Percentiles rank a stretch among this genome's conserved stretches.
Evolutionary conservation across 1,139 yeast genomes (phyloP).

Genomic region (Yamadazyma conglobata): DNA sequence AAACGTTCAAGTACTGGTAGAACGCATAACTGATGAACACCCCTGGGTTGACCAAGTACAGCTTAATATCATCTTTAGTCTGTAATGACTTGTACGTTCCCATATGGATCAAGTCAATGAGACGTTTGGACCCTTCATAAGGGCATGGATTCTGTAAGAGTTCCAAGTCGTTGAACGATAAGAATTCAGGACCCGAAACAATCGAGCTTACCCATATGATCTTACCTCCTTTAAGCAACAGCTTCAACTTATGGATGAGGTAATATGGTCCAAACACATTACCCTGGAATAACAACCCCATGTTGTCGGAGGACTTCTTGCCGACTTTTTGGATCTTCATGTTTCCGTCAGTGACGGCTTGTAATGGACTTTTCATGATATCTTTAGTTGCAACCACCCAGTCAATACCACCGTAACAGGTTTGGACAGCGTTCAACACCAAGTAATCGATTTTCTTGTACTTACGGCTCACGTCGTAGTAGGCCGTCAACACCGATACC

Average conservation of each 20-base stretch:
- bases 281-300: conserved; percentile 91
- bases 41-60: conserved; percentile 90
- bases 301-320: conserved; percentile 60
- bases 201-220: conserved; percentile 84
- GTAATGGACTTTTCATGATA: conserved; percentile 59
- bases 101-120: conserved; percentile 77
- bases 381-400: conserved; percentile 76
- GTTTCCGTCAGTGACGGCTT: conserved; percentile 80
- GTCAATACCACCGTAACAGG: conserved; percentile 81
- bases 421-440: conserved; percentile 87
- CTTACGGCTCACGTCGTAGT: conserved; percentile 61
- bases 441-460: conserved; percentile 70
- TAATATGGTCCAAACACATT: conserved; percentile 95
- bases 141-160: conserved; percentile 60
- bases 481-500: conserved; percentile 78
- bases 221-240: conserved; percentile 56
- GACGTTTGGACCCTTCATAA: conserved; percentile 90
- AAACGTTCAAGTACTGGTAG: conserved; percentile 66
- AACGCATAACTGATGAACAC: conserved; percentile 84
- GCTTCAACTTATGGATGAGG: conserved; percentile 58
- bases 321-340: conserved; percentile 82
- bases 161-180: conserved; percentile 74
- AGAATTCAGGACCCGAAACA: conserved; percentile 68
- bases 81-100: conserved; percentile 57
- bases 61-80: conserved; percentile 51